Evolutionary conservation across 2,329 filamentous ascomycete species (phyloP), one percentile per base, ranked within the genome.

Genomic region (Diaporthe sp.): DNA sequence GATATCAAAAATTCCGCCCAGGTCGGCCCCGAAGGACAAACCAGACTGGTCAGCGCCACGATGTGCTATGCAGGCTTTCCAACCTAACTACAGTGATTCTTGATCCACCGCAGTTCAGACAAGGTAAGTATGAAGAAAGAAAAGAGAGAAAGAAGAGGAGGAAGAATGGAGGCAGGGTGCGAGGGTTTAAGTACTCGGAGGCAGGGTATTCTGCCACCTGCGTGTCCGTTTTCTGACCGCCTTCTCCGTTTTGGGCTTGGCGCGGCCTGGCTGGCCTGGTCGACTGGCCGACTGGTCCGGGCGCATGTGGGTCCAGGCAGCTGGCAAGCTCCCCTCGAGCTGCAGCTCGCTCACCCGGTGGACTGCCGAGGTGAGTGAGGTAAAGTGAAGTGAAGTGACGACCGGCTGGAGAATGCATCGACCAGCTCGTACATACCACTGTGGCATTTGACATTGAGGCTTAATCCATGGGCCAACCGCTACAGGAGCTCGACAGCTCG

Each of bases 21-120:
- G 86, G 84, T 88, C 86, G 87, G 86, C 85, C 85, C 85, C 84
- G 84, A 87, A 88, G 86, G 86, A 85, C 86, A 88, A 87, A 87
- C 83, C 85, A 87, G 84, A 80, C 81, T 82, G 84, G 83, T 83
- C 80, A 83, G 86, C 86, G 84, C 87, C 87, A 84, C 87, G 86
- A 81, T 87, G 87, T 89, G 87, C 87, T 87, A 88, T 89, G 87
- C 86, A 88, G 87, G 86, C 84, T 83, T 84, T 82, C 85, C 84
- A 79, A 80, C 81, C 84, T 87, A 84, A 82, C 79, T 79, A 75
- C 80, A 80, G 81, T 82, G 78, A 81, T 85, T 86, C 85, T 78
- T 88, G 87, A 89, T 82, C 87, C 80, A 81, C 82, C 80, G 44
- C 17, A 15, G 37, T 17, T 72, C 76, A 77, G 65, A 77, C 57